Percentiles rank a stretch among this genome's conserved stretches.
phyloP scores from a whole-genome alignment of 2,329 filamentous ascomycete species.

The Zymoseptoria pseudotritici region DNA sequence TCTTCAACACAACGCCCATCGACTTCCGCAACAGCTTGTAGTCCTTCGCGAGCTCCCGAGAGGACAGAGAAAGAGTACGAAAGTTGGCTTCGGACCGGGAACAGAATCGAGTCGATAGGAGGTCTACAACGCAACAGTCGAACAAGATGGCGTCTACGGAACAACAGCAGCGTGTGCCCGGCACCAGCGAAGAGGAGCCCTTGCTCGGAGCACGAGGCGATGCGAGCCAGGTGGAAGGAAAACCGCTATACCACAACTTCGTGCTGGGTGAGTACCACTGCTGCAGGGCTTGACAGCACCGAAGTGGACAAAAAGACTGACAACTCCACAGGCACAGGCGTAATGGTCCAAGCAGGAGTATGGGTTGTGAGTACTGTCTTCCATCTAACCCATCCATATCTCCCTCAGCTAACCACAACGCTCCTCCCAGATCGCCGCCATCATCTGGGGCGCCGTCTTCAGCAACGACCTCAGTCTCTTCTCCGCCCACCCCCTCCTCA shows the following conservation, averaged over 20 bases:
- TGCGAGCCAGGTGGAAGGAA: constrained; percentile 59
- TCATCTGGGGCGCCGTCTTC: constrained; percentile 74
- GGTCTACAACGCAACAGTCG: background rate
- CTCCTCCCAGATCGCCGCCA: constrained; percentile 51
- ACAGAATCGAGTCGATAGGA: background rate
- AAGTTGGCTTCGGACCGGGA: background rate
- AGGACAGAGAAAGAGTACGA: background rate
- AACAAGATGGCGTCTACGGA: background rate
- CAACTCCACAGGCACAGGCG: constrained; percentile 61
- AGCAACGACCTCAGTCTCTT: constrained; percentile 68
- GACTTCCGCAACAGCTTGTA: background rate
- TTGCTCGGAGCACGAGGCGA: constrained; percentile 65
- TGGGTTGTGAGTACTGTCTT: constrained; percentile 47
- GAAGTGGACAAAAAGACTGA: constrained; percentile 2
- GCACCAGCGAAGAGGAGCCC: constrained; percentile 56
- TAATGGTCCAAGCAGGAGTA: constrained; percentile 70
- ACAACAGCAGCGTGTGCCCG: constrained; percentile 13
- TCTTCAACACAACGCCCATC: background rate
- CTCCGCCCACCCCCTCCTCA: constrained; percentile 49
- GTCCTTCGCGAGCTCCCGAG: background rate
- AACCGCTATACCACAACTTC: constrained; percentile 62
- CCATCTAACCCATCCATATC: constrained; percentile 18
- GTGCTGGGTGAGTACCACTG: constrained; percentile 54
- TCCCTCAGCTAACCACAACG: background rate
- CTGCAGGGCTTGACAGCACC: background rate